These are phyloP conservation scores for Peziza echinospora DNA, from an alignment of 495 filamentous ascomycete genomes.

Conservation along the genomic window DNA sequence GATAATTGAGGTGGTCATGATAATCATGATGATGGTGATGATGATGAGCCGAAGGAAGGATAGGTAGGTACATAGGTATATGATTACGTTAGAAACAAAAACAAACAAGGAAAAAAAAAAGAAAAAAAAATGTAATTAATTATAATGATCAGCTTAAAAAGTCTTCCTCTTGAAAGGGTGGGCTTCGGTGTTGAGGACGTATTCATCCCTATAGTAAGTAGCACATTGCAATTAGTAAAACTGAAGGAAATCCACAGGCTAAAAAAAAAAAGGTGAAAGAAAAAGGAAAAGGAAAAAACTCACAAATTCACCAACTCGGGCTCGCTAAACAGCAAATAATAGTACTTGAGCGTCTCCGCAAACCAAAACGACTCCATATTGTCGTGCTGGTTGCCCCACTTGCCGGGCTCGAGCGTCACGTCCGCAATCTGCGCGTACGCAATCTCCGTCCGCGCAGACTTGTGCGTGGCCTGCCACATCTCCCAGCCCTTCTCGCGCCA, in stretches of 20 bases:
- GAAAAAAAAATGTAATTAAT: too few relatives aligned
- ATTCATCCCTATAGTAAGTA: constrained; percentile 18
- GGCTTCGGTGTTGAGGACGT: constrained; percentile 46
- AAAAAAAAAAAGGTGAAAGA: constrained; percentile 13
- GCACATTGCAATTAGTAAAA: not conserved
- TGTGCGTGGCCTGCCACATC: constrained; percentile 32
- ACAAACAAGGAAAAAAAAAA: too few relatives aligned
- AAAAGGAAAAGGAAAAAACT: not conserved
- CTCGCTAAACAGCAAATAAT: constrained; percentile 67
- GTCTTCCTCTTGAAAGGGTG: constrained; percentile 41
- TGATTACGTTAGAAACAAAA: too few relatives aligned
- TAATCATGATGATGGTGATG: too few relatives aligned
- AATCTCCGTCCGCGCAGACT: constrained; percentile 25
- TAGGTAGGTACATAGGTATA: too few relatives aligned
- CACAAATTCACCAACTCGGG: constrained; percentile 40
- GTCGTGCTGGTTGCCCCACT: constrained; percentile 10
- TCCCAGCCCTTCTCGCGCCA: constrained; percentile 39
- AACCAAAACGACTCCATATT: constrained; percentile 29
- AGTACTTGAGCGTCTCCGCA: constrained; percentile 71
- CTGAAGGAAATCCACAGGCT: constrained; percentile 31
- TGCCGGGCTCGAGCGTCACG: constrained; percentile 6
- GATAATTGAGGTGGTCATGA: too few relatives aligned
- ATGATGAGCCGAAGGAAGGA: too few relatives aligned
- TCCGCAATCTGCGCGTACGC: constrained; percentile 19
- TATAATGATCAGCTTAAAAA: too few relatives aligned